phyloP scores from a whole-genome alignment of 2,329 filamentous ascomycete genomes.

The Scortechinia acanthostroma region DNA sequence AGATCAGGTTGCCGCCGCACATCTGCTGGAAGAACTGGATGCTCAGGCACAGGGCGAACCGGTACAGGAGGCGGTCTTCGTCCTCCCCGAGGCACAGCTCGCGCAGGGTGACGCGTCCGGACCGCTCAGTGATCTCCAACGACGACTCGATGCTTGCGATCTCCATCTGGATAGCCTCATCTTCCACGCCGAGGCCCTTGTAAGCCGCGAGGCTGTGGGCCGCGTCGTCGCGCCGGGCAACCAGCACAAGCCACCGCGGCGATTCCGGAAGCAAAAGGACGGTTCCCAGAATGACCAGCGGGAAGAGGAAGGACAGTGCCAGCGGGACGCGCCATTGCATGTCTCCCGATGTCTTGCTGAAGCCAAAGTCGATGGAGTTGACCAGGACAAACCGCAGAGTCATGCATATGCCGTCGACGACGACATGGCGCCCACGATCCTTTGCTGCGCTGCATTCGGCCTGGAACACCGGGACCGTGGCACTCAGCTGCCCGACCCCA shows the following conservation, averaged over 20 bases:
- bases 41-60: conserved; percentile 38
- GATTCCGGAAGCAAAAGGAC: conserved; percentile 24
- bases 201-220: conserved; percentile 22
- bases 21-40: conserved; percentile 42
- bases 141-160: conserved; percentile 37
- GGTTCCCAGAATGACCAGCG: conserved; percentile 12
- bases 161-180: conserved; percentile 27
- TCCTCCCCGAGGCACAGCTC: conserved; percentile 35
- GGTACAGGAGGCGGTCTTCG: conserved; percentile 38
- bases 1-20: conserved; percentile 33
- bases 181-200: conserved; percentile 23
- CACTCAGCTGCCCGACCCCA: conserved; percentile 26
- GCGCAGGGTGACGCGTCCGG: conserved; percentile 21
- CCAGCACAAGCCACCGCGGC: conserved; percentile 23
- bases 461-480: conserved; percentile 30
- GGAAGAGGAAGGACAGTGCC: conserved; percentile 20
- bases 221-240: conserved; percentile 16
- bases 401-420: conserved; percentile 24
- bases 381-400: conserved; percentile 26
- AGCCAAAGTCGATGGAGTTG: conserved; percentile 35
- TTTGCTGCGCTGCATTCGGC: conserved; percentile 25
- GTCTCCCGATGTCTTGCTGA: conserved; percentile 18
- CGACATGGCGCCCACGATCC: conserved; percentile 31
- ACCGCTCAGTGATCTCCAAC: conserved; percentile 29
- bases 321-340: conserved; percentile 20